These are phyloP conservation scores for Alternaria incomplexa DNA, from an alignment of 2,329 filamentous ascomycete species.

Conservation along the genomic window DNA sequence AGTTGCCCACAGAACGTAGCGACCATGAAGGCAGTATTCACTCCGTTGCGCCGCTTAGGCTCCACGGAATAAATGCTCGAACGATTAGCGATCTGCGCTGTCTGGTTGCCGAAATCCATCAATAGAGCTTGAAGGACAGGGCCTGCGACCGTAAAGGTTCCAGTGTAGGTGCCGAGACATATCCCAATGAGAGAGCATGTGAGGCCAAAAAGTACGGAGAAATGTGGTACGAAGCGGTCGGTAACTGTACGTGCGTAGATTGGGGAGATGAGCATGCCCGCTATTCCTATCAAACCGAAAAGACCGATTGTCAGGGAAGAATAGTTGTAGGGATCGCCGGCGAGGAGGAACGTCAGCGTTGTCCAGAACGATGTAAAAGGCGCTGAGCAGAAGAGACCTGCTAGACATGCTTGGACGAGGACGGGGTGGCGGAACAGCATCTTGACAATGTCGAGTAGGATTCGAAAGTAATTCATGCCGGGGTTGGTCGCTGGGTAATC, in stretches of 20 bases:
- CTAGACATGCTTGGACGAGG: conserved; percentile 71
- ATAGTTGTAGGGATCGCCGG: conserved; percentile 72
- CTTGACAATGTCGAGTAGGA: conserved; percentile 68
- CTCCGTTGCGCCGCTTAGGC: conserved; percentile 72
- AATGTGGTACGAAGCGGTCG: conserved; percentile 71
- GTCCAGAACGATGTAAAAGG: conserved; percentile 75
- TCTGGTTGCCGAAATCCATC: conserved; percentile 75
- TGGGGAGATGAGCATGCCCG: conserved; percentile 70
- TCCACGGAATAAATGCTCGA: conserved; percentile 73
- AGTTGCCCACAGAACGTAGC: conserved; percentile 76
- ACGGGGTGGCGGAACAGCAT: conserved; percentile 71
- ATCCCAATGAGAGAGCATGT: conserved; percentile 66
- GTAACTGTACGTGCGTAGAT: conserved; percentile 73
- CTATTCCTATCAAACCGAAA: conserved; percentile 79
- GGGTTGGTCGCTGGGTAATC: conserved; percentile 80
- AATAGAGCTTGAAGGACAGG: conserved; percentile 75
- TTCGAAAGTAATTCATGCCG: conserved; percentile 68
- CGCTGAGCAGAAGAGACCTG: conserved; percentile 66
- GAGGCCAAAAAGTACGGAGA: conserved; percentile 70
- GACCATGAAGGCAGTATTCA: conserved; percentile 86
- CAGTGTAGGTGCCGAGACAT: conserved; percentile 71
- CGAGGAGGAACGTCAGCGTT: conserved; percentile 79
- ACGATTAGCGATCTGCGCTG: conserved; percentile 75
- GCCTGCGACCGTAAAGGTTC: conserved; percentile 69
- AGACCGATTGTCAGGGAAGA: conserved; percentile 72